Base-by-base conservation (phyloP, 441 rosid species). In the Erodium moschatum region DNA sequence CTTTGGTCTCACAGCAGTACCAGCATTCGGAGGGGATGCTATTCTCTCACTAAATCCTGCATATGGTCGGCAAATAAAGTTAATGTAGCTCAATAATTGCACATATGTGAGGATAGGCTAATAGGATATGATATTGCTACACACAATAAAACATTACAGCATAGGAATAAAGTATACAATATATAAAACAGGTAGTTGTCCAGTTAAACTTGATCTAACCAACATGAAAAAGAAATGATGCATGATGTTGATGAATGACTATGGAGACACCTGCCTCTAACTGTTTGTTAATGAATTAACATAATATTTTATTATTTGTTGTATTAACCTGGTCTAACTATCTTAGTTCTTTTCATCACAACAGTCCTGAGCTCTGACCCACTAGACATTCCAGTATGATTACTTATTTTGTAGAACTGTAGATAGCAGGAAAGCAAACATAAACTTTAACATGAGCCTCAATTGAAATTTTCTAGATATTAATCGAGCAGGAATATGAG, bases 11-110 rank as follows among this genome's bases (percentile, higher is more conserved):
- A 80, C 79, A 68, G 73, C 68, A 40, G 70, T 64, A 70, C 78
- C 75, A 75, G 44, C 70, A 69, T 73, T 76, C 6, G 78, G 81
- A 70, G 82, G 79, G 77, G 24, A 16, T 62, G 6, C 62, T 27
- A 70, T 75, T 71, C 48, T 78, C 66, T 81, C 81, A 66, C 66
- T 76, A 61, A 18, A 69, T 69, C 79, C 94, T 91, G 78, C 66
- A 48, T 35, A 75, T 40, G 40, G 54, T 20, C 74, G 75, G 62
- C 46, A 65, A 68, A 77, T 54, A 71, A 74, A 69, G 74, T 66
- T 38, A 73, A 56, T 33, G 46, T 65, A 58, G 62, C 20, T 64
- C 27, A 7, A 40, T 18, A 64, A 33, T 33, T 33, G 10, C 15
- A 67, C n/a, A 3, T 24, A 21, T 38, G 63, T 56, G 24, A 63